Evolutionary conservation across 2,329 filamentous ascomycete species (phyloP).

Genomic region (Colletotrichum spinosum): DNA sequence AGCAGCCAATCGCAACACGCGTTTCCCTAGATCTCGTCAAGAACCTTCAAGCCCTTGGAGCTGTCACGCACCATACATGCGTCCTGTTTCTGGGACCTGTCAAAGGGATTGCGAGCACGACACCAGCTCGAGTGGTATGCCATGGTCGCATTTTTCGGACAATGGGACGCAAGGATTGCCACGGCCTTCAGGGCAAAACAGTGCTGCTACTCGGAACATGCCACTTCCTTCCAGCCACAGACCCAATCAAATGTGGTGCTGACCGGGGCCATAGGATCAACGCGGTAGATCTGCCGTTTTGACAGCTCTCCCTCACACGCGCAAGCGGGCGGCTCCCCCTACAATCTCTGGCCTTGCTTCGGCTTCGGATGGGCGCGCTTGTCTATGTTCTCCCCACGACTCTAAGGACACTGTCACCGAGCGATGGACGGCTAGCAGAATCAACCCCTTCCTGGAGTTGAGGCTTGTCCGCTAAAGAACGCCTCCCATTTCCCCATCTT

Average conservation of each 20-base stretch:
- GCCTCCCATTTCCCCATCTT: conserved; percentile 7
- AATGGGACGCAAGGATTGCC: conserved; percentile 26
- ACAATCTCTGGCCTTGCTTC: conserved; percentile 1
- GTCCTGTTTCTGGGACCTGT: conserved; percentile 37
- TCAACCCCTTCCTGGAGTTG: conserved; percentile 32
- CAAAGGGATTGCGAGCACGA: conserved; percentile 30
- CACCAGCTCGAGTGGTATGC: conserved; percentile 19
- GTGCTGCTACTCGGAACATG: conserved; percentile 38
- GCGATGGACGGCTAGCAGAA: conserved; percentile 6
- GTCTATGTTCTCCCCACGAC: conserved; percentile 24
- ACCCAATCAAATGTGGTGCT: conserved; percentile 30
- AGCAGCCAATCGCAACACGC: conserved; percentile 41
- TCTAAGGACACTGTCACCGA: conserved; percentile 1
- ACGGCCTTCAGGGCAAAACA: conserved; percentile 37
- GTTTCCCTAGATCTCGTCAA: conserved; percentile 36
- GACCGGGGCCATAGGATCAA: conserved; percentile 32
- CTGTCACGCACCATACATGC: conserved; percentile 32
- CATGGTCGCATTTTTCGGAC: conserved; percentile 9
- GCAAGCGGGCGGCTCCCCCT: conserved; percentile 10
- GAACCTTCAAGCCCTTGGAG: conserved; percentile 31
- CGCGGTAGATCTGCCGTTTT: conserved; percentile 37
- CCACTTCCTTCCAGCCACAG: conserved; percentile 36
- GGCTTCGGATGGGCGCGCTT: conserved; percentile 25
- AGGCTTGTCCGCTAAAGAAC: conserved; percentile 27
- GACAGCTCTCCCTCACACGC: conserved; percentile 33